Evolutionary conservation across 2,329 filamentous ascomycete genomes (phyloP), one percentile per base, ranked within the genome.

Genomic region (Xylaria polymorpha): DNA sequence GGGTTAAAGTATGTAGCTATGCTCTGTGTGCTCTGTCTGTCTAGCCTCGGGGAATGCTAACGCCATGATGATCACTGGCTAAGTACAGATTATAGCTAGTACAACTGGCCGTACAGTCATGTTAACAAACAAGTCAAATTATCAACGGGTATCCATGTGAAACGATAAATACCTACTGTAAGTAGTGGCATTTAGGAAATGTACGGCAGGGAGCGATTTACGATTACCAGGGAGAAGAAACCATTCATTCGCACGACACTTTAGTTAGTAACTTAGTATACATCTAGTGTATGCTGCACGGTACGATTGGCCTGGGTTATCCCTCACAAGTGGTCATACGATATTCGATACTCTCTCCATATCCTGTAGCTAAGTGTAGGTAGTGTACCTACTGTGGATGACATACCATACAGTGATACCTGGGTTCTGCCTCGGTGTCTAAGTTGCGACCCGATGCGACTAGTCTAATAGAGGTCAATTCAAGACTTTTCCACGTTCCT

Each of bases 301-400:
- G 20, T 61, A 41, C 32, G 18, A 37, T 37, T 35, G 14, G 29
- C n/a, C 12, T 46, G 6, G 43, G n/a, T 64, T 37, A 20, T 25
- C 25, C 60, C 15, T 37, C 6, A 39, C 53, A 6, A 37, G 7
- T 25, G 53, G 62, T 65, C 55, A 41, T 65, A 59, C 62, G 46
- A 65, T 55, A n/a, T 39, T 64, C 29, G 15, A 64, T n/a, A 25
- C 46, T 25, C 46, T 50, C 6, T 50, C 14, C 14, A n/a, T n/a
- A 43, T 14, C 41, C n/a, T n/a, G n/a, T n/a, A n/a, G n/a, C n/a
- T n/a, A 3, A 43, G 15, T 6, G 14, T 43, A 15, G 14, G 41
- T 18, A 43, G 39, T 41, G 39, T 41, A 41, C n/a, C n/a, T n/a
- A n/a, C 25, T 29, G 25, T 29, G 25, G 41, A 48, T 48, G 12